Percentiles rank a stretch among this genome's conserved stretches.
These are phyloP conservation scores for Acanthamoeba sp. DNA, from an alignment of 208 protist species.

Conservation along the genomic window DNA sequence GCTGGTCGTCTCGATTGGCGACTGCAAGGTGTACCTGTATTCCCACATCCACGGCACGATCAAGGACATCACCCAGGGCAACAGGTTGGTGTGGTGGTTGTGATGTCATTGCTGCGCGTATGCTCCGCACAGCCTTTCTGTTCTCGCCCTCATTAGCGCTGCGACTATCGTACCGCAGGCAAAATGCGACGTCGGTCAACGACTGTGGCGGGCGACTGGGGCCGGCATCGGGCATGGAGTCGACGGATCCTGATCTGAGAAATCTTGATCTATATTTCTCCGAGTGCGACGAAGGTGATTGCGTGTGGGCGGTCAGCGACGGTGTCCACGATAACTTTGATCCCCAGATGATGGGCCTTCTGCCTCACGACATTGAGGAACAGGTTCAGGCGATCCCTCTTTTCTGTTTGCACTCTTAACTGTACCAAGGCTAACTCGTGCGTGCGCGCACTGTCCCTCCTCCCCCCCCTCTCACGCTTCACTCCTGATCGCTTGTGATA, in stretches of 20 bases:
- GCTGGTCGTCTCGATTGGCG: conserved; percentile 49
- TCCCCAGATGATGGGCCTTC: conserved; percentile 66
- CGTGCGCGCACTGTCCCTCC: too few relatives aligned
- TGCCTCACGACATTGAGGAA: conserved; percentile 1
- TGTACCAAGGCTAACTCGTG: too few relatives aligned
- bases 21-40: conserved; percentile 72
- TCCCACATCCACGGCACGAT: not conserved
- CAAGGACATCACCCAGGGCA: conserved; percentile 59
- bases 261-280: conserved; percentile 28
- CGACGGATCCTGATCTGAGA: conserved; percentile 1
- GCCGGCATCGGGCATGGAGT: not conserved
- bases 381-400: not conserved
- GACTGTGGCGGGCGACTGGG: conserved; percentile 43
- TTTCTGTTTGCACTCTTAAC: not conserved
- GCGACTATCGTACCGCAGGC: too few relatives aligned
- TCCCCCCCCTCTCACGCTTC: not conserved
- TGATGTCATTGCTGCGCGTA: too few relatives aligned
- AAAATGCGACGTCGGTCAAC: not conserved
- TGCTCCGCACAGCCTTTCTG: too few relatives aligned
- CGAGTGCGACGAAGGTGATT: conserved; percentile 46
- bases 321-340: conserved; percentile 76
- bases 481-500: not conserved
- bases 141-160: too few relatives aligned
- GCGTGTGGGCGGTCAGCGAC: conserved; percentile 75
- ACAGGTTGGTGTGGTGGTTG: too few relatives aligned